Conservation (phyloP, 1,139 yeast species). For the Yamadazyma blattariae region DNA sequence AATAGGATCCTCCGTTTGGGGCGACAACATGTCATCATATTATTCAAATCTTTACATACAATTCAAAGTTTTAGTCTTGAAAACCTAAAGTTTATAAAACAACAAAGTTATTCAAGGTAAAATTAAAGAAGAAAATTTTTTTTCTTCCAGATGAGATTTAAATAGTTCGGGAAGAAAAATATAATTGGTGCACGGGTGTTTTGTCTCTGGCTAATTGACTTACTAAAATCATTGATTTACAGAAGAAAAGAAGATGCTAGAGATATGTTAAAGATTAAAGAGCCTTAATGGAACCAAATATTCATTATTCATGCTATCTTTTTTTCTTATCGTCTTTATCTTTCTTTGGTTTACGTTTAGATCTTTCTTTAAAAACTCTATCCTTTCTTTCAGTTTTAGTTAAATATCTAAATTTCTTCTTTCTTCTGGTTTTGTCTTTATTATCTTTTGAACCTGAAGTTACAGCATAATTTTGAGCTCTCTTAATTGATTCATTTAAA, state of each 20-base stretch:
- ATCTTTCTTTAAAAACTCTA: constrained; percentile 44
- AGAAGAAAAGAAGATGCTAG: too few species aligned
- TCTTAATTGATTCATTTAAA: constrained; percentile 58
- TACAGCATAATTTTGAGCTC: constrained; percentile 74
- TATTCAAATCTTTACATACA: constrained; percentile 8
- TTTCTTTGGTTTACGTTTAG: background rate
- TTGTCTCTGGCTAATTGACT: too few species aligned
- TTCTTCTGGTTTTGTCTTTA: constrained; percentile 35
- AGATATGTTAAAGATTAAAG: too few species aligned
- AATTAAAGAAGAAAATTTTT: constrained; percentile 2
- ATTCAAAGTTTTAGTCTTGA: background rate
- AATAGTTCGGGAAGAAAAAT: constrained; percentile 2
- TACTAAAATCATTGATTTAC: too few species aligned
- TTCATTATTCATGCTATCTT: background rate
- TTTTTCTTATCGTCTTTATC: background rate
- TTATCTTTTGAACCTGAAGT: constrained; percentile 53
- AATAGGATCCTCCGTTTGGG: constrained; percentile 58
- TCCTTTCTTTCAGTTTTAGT: constrained; percentile 74
- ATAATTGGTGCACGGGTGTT: background rate
- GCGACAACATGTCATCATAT: constrained; percentile 53
- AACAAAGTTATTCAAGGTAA: background rate
- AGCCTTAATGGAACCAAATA: too few species aligned
- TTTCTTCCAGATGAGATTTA: constrained; percentile 1
- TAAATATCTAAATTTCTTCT: constrained; percentile 80
- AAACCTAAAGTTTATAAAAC: background rate